Base-by-base conservation (phyloP, 192 early-diverging fungal genomes). In the Backusella westeae region DNA sequence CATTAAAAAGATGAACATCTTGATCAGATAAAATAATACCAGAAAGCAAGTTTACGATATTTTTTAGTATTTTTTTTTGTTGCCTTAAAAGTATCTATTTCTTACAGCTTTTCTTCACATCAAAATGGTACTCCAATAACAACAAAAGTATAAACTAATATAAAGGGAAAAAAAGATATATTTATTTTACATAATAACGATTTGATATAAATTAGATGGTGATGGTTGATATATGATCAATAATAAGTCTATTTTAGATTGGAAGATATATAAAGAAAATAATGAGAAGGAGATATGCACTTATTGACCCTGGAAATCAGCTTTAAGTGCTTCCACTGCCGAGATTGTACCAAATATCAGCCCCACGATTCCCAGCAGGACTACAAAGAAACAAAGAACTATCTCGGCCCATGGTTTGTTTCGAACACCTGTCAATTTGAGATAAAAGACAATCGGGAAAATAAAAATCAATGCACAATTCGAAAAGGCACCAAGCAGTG, bases 371-470 rank as follows among this genome's bases (percentile, higher is more conserved):
- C 78, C 78, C 3, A 80, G 34, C 19, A 80, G 19, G 5, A 80
- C 49, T n/a, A 70, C 63, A 14, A 80, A 70, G 8, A 21, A 68
- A 26, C 69, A 53, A 32, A 59, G 38, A 29, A 71, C 46, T 29
- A 75, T 38, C 26, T 71, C 69, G 9, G 34, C 65, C 52, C 68
- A 56, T 5, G 49, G 52, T 23, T 80, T 80, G 52, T 79, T 79
- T 26, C 78, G 68, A 29, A 90, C 75, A 9, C 92, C 93, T 41
- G 89, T 91, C 23, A 95, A 83, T 73, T 86, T 83, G 36, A 88
- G 85, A 80, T 92, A 91, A 80, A 89, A 94, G 41, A 93, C 59
- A 4, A 94, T 80, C 0, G 94, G 94, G 67, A 96, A 77, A 12
- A 94, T 85, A 67, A 92, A 93, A 44, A 90, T 90, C 66, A 95